Base-by-base conservation (phyloP, 768 basidiomycete genomes). In the Xerocomellus amylosporus region DNA sequence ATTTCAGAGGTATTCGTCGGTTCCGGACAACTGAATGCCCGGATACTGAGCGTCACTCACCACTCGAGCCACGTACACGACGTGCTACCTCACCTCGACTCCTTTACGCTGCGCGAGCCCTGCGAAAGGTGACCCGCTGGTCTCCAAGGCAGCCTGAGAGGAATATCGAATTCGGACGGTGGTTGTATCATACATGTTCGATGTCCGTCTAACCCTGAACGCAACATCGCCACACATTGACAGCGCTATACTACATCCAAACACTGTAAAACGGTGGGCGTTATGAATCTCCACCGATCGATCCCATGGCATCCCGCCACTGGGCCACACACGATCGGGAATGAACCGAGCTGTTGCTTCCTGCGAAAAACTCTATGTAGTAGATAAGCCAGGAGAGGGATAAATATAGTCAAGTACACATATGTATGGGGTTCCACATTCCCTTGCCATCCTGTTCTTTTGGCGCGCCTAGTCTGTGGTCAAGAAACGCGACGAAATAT, bases 331-430 rank as follows among this genome's bases (percentile, higher is more conserved):
- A 33, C 30, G 51, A 51, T 48, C 42, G 33, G 42, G 5, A 15
- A 31, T 36, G 44, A 33, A 30, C 30, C 45, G 17, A 38, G 30
- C 42, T 20, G 46, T n/a, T 41, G 42, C 39, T 3, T 49, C 14
- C 53, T 36, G 30, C 38, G 30, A 20, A 26, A 57, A 46, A 26
- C 48, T 62, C 63, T 65, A 55, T 44, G 52, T 52, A 44, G 58
- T 50, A 50, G 47, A 54, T 46, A 34, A 28, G 28, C 45, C 55
- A 26, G 9, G 55, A 42, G 44, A 34, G 43, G 8, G 51, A 48
- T 66, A 66, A 65, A 68, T 65, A 68, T 34, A 44, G 51, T 42
- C 54, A 14, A 53, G 55, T 58, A 64, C 62, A 64, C 57, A 45
- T 54, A 56, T 61, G 51, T 67, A 64, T 49, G 39, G 33, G 50